These are phyloP conservation scores for Xenoacremonium recifei DNA, from an alignment of 2,329 filamentous ascomycete species.

Conservation along the genomic window DNA sequence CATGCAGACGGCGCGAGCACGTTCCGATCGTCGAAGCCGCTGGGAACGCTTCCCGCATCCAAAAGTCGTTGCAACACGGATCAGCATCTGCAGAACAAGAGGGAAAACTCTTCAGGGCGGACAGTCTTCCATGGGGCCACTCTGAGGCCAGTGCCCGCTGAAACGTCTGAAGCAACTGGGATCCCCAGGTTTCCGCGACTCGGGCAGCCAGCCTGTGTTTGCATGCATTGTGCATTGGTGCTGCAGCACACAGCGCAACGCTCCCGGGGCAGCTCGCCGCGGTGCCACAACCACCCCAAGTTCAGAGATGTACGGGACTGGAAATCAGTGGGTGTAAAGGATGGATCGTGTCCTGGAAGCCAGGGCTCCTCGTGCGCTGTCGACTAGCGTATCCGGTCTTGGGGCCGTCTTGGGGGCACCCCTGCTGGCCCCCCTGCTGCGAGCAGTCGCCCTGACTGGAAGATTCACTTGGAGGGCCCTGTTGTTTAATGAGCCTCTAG, in stretches of 20 bases:
- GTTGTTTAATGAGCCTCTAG: slow-evolving; percentile 12
- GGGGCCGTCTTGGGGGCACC: slow-evolving; percentile 12
- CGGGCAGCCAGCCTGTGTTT: background rate
- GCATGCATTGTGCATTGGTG: background rate
- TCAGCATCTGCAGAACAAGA: background rate
- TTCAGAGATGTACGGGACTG: too few relatives aligned
- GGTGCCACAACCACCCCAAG: too few relatives aligned
- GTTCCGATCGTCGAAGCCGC: slow-evolving; percentile 14
- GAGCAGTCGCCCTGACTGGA: too few relatives aligned
- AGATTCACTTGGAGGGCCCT: slow-evolving; percentile 1
- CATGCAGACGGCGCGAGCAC: slow-evolving; percentile 18
- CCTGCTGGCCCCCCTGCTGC: slow-evolving; percentile 10
- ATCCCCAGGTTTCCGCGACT: slow-evolving; percentile 6
- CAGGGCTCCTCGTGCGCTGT: slow-evolving; percentile 31
- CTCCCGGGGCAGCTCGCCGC: slow-evolving; percentile 1
- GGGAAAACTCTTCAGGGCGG: slow-evolving; percentile 1
- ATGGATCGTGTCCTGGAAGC: slow-evolving; percentile 23
- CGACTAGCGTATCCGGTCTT: slow-evolving; percentile 22
- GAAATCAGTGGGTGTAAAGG: slow-evolving; percentile 20
- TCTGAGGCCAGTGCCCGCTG: slow-evolving; percentile 13
- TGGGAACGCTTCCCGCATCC: too few relatives aligned
- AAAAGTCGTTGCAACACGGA: too few relatives aligned
- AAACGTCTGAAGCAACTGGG: slow-evolving; percentile 11
- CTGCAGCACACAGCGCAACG: too few relatives aligned
- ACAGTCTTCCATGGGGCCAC: slow-evolving; percentile 7